phyloP scores from a whole-genome alignment of 768 basidiomycete species.

The Peribolospora kevripleyi region DNA sequence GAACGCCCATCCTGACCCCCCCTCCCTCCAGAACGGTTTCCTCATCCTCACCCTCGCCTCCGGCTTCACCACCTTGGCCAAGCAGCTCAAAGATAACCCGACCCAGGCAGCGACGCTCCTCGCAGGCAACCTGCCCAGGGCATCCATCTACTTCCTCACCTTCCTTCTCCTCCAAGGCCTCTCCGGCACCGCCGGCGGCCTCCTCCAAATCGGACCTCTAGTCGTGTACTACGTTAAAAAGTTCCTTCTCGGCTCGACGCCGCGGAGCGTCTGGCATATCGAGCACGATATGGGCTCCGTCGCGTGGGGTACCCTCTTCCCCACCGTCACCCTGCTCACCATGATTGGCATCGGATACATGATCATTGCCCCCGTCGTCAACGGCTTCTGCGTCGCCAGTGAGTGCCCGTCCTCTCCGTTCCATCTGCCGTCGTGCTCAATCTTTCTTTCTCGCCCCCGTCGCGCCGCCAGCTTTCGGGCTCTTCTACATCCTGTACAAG shows the following conservation, averaged over 20 bases:
- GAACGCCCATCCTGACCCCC: not conserved
- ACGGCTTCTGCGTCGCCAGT: conserved; percentile 45
- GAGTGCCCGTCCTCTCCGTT: conserved; percentile 5
- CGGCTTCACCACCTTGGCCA: conserved; percentile 45
- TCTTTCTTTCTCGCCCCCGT: not conserved
- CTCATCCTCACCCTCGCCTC: conserved; percentile 59
- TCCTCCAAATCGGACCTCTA: conserved; percentile 52
- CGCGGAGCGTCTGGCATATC: conserved; percentile 58
- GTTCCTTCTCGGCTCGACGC: conserved; percentile 63
- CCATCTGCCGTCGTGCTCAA: too few relatives aligned
- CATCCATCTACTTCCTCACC: conserved; percentile 75
- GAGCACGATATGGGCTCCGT: conserved; percentile 47
- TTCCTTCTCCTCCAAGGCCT: conserved; percentile 60
- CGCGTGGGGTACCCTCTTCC: conserved; percentile 52
- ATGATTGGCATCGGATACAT: conserved; percentile 58
- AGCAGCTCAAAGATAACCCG: conserved; percentile 36
- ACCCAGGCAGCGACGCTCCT: conserved; percentile 41
- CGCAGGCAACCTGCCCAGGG: conserved; percentile 46
- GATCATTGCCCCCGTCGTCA: conserved; percentile 78
- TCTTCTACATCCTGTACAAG: conserved; percentile 15
- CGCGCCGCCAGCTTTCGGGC: not conserved
- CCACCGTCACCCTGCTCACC: conserved; percentile 43
- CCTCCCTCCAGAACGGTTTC: conserved; percentile 56
- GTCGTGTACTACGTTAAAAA: conserved; percentile 76
- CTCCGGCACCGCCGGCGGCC: conserved; percentile 49